These are phyloP conservation scores for Pythium utonaiense DNA, from an alignment of 352 stramenopile species.

Conservation along the genomic window DNA sequence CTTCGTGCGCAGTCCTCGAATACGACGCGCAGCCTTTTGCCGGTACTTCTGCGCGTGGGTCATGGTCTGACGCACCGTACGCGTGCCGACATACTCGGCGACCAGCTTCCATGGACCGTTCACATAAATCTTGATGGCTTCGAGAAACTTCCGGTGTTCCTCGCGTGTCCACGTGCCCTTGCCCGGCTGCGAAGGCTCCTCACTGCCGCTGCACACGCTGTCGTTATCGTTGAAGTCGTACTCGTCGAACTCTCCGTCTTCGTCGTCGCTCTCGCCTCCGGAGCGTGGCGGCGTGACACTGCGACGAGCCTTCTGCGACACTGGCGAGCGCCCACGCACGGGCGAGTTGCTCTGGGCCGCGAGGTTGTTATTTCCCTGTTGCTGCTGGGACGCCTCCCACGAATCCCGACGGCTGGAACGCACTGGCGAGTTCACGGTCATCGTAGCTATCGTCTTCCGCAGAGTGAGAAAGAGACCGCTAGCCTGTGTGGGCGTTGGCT, in stretches of 20 bases:
- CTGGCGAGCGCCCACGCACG: background rate
- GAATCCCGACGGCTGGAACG: conserved; percentile 16
- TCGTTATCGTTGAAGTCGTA: conserved; percentile 17
- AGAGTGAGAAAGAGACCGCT: background rate
- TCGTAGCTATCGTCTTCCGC: conserved; percentile 12
- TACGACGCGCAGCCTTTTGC: conserved; percentile 50
- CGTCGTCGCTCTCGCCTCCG: conserved; percentile 18
- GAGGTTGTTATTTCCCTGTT: conserved; percentile 5
- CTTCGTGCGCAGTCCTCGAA: conserved; percentile 62
- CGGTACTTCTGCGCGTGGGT: conserved; percentile 76
- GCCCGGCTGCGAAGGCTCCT: conserved; percentile 19
- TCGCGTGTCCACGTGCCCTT: conserved; percentile 58
- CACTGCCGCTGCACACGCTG: conserved; percentile 19
- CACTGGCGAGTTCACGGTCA: conserved; percentile 5
- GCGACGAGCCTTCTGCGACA: background rate
- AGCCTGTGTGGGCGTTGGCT: background rate
- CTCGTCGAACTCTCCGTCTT: conserved; percentile 13
- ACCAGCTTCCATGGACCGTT: conserved; percentile 70
- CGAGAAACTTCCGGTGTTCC: conserved; percentile 66
- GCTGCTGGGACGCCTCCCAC: conserved; percentile 12
- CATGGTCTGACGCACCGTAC: conserved; percentile 72
- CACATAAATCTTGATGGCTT: conserved; percentile 68
- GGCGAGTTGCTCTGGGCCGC: conserved; percentile 2
- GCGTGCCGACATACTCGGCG: conserved; percentile 57
- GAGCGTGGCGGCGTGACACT: conserved; percentile 14